Conservation (phyloP, 2,329 filamentous ascomycete species). For the Aspergillus arachidicola region DNA sequence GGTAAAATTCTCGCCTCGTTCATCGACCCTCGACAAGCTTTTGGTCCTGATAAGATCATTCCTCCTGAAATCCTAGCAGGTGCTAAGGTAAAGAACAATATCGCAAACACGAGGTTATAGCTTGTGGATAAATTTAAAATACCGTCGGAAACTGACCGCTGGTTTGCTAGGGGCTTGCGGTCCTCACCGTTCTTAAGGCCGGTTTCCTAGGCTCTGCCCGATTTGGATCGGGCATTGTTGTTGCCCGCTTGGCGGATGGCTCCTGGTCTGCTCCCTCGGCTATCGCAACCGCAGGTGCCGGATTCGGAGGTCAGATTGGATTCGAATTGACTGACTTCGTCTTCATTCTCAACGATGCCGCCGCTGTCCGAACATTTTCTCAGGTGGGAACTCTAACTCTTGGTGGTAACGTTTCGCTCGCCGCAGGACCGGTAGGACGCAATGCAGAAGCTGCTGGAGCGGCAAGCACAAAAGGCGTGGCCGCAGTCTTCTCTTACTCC, state of each 20-base stretch:
- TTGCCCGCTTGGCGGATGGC: constrained; percentile 52
- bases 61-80: constrained; percentile 85
- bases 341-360: constrained; percentile 93
- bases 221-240: constrained; percentile 53
- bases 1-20: constrained; percentile 95
- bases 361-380: constrained; percentile 89
- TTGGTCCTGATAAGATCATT: constrained; percentile 96
- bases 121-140: not conserved
- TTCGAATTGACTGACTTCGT: constrained; percentile 70
- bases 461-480: constrained; percentile 83
- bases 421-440: constrained; percentile 87
- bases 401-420: constrained; percentile 94
- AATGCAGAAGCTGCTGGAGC: constrained; percentile 96
- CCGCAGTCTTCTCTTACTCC: constrained; percentile 93
- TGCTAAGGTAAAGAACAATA: constrained; percentile 70
- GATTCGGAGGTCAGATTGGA: constrained; percentile 54
- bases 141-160: constrained; percentile 14
- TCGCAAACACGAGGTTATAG: not conserved
- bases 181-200: constrained; percentile 54
- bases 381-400: constrained; percentile 89
- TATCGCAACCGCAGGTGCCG: constrained; percentile 52
- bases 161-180: constrained; percentile 47
- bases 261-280: constrained; percentile 54
- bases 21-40: constrained; percentile 87
- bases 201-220: constrained; percentile 54